phyloP scores from a whole-genome alignment of 148 eudicot species.

The Talinum fruticosum region DNA sequence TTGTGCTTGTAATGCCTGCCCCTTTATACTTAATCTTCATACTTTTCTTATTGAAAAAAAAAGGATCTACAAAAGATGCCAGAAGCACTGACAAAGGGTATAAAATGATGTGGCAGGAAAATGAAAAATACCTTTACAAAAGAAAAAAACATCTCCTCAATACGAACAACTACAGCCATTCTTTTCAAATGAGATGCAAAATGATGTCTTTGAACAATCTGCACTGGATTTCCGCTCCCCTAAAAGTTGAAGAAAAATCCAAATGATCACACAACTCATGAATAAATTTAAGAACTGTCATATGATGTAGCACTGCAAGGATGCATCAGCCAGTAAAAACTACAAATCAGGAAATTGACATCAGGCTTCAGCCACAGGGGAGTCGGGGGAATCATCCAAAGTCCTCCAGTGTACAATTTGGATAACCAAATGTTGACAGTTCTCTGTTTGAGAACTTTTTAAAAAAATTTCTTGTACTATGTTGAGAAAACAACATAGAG shows the following conservation, averaged over 20 bases:
- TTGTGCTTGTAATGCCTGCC: neutral
- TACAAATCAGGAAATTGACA: neutral
- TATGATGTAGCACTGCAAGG: neutral
- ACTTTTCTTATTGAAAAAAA: neutral
- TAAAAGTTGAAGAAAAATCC: slow-evolving; percentile 35
- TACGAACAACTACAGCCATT: slow-evolving; percentile 92
- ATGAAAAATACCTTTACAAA: slow-evolving; percentile 75
- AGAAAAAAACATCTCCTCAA: slow-evolving; percentile 75
- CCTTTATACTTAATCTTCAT: neutral
- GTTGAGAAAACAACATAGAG: neutral
- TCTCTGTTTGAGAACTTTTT: too few species aligned
- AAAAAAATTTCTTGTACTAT: neutral
- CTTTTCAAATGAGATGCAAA: slow-evolving; percentile 94
- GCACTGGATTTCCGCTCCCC: slow-evolving; percentile 80
- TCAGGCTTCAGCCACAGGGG: neutral
- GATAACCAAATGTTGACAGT: neutral
- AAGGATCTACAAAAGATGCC: neutral
- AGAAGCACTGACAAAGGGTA: neutral
- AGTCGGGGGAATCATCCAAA: neutral
- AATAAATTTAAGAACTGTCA: neutral
- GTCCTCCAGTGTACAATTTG: too few species aligned
- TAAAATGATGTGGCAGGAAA: neutral
- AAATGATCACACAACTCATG: neutral
- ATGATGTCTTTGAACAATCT: slow-evolving; percentile 94
- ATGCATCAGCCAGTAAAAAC: neutral